phyloP scores from a whole-genome alignment of 768 basidiomycete species.

The Chalciporus piperatus region DNA sequence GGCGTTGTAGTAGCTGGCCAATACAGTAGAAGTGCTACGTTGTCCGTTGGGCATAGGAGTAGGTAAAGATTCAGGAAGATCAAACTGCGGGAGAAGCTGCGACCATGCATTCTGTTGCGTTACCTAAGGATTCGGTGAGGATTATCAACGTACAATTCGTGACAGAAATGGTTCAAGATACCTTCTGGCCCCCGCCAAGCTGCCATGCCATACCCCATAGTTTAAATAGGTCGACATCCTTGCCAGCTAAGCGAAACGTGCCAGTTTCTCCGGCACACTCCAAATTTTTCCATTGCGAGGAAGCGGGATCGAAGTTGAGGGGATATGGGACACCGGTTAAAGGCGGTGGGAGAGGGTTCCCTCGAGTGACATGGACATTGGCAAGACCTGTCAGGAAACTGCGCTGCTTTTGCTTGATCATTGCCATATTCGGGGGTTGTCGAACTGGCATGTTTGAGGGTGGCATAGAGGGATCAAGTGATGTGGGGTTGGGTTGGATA shows the following conservation, averaged over 20 bases:
- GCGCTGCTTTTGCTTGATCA: constrained; percentile 54
- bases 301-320: constrained; percentile 58
- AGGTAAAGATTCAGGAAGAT: constrained; percentile 57
- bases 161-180: constrained; percentile 35
- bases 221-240: constrained; percentile 74
- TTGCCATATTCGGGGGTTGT: constrained; percentile 32
- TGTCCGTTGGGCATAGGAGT: constrained; percentile 45
- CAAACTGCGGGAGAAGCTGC: constrained; percentile 51
- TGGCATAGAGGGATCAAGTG: constrained; percentile 46
- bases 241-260: constrained; percentile 64
- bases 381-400: constrained; percentile 62
- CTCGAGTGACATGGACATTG: constrained; percentile 52
- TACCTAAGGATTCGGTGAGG: constrained; percentile 35
- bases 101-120: constrained; percentile 55
- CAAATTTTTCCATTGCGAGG: constrained; percentile 63
- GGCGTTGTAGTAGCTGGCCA: constrained; percentile 58
- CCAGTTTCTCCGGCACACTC: constrained; percentile 63
- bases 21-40: constrained; percentile 45
- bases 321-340: constrained; percentile 61
- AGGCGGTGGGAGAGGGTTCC: constrained; percentile 69
- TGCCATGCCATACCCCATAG: constrained; percentile 63
- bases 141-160: constrained; percentile 13
- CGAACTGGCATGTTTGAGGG: constrained; percentile 38
- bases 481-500: constrained; percentile 31
- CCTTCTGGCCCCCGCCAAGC: constrained; percentile 59